Evolutionary conservation across 2,329 filamentous ascomycete species (phyloP).

Genomic region (Ophiostoma angusticollis): DNA sequence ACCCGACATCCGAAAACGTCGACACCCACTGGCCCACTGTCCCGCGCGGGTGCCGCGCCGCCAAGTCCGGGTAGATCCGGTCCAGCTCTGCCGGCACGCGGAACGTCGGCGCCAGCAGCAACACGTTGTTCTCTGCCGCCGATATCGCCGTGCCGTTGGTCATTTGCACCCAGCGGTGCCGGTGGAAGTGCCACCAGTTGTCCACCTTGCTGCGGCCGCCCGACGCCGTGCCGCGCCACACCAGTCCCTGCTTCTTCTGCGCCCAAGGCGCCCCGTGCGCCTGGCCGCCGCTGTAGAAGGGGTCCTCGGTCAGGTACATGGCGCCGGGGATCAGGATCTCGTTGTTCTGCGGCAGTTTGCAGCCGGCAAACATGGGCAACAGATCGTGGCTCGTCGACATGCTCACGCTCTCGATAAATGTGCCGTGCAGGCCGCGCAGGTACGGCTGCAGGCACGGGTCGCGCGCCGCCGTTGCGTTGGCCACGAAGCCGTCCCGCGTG

Average conservation of each 20-base stretch:
- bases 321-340: slow-evolving; percentile 48
- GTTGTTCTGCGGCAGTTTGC: slow-evolving; percentile 45
- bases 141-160: slow-evolving; percentile 48
- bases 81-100: slow-evolving; percentile 26
- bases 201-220: slow-evolving; percentile 38
- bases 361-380: slow-evolving; percentile 45
- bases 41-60: slow-evolving; percentile 16
- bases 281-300: slow-evolving; percentile 43
- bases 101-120: slow-evolving; percentile 32
- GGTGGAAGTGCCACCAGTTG: slow-evolving; percentile 56
- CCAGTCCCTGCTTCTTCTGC: slow-evolving; percentile 39
- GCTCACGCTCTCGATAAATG: slow-evolving; percentile 37
- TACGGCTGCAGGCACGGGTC: slow-evolving; percentile 43
- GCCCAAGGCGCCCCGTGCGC: slow-evolving; percentile 43
- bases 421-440: slow-evolving; percentile 34
- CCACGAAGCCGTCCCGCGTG: slow-evolving; percentile 32
- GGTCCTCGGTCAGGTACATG: slow-evolving; percentile 47
- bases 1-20: slow-evolving; percentile 29
- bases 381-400: slow-evolving; percentile 37
- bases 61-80: slow-evolving; percentile 27
- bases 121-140: slow-evolving; percentile 27
- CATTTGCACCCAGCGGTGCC: slow-evolving; percentile 57
- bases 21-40: slow-evolving; percentile 30
- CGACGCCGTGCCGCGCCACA: slow-evolving; percentile 54
- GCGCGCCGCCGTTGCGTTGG: slow-evolving; percentile 40